These are phyloP conservation scores for Cryptococcus sp. DNA, from an alignment of 1,284 basidiomycete genomes.

Conservation along the genomic window DNA sequence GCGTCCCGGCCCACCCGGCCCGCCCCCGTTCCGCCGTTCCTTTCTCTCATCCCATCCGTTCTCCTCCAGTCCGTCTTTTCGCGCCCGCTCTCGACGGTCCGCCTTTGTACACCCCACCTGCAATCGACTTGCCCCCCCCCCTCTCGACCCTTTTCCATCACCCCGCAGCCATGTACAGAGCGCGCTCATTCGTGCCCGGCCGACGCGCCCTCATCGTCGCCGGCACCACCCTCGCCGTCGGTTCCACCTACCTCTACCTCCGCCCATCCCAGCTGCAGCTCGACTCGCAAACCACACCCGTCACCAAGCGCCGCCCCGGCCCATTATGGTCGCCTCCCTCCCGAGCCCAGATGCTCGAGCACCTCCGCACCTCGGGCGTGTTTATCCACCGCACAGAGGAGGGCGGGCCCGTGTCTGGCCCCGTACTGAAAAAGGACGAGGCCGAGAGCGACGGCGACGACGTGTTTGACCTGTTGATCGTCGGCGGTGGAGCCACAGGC, in stretches of 20 bases:
- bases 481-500: conserved; percentile 88
- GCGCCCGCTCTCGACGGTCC: neutral
- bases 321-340: conserved; percentile 53
- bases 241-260: conserved; percentile 24
- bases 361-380: conserved; percentile 49
- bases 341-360: conserved; percentile 51
- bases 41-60: neutral
- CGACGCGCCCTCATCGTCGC: conserved; percentile 23
- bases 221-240: conserved; percentile 26
- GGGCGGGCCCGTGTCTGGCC: conserved; percentile 35
- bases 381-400: conserved; percentile 37
- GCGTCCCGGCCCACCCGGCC: too few relatives aligned
- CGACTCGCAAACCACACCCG: conserved; percentile 23
- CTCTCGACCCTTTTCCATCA: neutral
- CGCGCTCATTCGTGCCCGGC: conserved; percentile 20
- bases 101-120: neutral
- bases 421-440: conserved; percentile 30
- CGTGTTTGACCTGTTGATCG: conserved; percentile 80
- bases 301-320: conserved; percentile 45
- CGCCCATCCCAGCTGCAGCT: conserved; percentile 23
- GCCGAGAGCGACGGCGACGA: conserved; percentile 51
- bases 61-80: neutral
- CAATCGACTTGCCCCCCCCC: neutral
- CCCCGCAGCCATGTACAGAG: conserved; percentile 27
- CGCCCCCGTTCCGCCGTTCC: too few relatives aligned